Evolutionary conservation across 345 rosid species (phyloP).

Genomic region (Pelargonium nanum): DNA sequence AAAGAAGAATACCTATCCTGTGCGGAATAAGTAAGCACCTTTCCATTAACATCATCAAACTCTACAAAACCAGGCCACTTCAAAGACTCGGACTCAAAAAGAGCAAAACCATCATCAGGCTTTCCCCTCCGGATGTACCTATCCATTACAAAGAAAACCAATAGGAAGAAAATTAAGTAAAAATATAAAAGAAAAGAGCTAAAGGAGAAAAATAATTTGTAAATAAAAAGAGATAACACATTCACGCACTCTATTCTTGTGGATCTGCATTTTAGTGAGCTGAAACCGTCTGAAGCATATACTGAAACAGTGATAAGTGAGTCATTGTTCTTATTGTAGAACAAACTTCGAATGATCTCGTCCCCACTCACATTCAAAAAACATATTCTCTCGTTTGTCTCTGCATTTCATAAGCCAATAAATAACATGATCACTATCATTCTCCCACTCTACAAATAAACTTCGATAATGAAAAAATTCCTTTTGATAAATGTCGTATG

Average conservation of each 20-base stretch:
- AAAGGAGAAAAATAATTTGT: neutral
- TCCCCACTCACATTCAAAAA: slow-evolving; percentile 81
- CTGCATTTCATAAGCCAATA: slow-evolving; percentile 30
- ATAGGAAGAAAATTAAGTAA: neutral
- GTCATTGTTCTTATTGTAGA: slow-evolving; percentile 90
- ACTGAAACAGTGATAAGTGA: slow-evolving; percentile 96
- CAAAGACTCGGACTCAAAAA: slow-evolving; percentile 89
- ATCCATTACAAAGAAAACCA: slow-evolving; percentile 10
- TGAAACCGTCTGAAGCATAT: slow-evolving; percentile 83
- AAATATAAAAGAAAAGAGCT: neutral
- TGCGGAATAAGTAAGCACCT: slow-evolving; percentile 89
- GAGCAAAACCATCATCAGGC: slow-evolving; percentile 92
- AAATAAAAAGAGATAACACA: slow-evolving; percentile 3
- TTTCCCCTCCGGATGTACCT: slow-evolving; percentile 86
- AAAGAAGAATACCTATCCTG: slow-evolving; percentile 56
- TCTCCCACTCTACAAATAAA: neutral
- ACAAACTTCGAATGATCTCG: slow-evolving; percentile 85
- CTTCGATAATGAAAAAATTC: neutral
- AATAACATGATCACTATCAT: neutral
- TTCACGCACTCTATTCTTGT: slow-evolving; percentile 71
- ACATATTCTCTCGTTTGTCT: slow-evolving; percentile 74
- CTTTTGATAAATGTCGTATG: too few relatives aligned
- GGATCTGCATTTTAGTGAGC: slow-evolving; percentile 96
- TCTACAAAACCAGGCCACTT: slow-evolving; percentile 99
- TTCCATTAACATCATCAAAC: slow-evolving; percentile 98